A percentile compares a stretch with the other conserved stretches of the same genome.
Conservation (phyloP, 139 green algal species). For the Micractinium sp. region DNA sequence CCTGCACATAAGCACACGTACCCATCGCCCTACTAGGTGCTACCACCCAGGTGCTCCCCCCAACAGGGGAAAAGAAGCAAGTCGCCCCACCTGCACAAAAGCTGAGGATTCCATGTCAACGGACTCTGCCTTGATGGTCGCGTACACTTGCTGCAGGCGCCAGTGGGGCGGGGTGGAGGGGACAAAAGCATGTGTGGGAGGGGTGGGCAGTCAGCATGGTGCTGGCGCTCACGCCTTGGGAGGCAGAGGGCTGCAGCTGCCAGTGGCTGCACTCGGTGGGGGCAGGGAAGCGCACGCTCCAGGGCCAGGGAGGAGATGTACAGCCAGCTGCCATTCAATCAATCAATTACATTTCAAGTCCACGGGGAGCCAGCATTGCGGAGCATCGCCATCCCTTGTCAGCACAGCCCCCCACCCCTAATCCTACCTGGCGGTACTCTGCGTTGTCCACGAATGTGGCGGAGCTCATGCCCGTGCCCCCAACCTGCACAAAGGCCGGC, state of each 20-base stretch:
- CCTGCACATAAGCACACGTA: not conserved
- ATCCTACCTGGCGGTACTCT: not conserved
- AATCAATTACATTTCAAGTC: not conserved
- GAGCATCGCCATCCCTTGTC: too few relatives aligned
- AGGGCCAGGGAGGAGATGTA: too few relatives aligned
- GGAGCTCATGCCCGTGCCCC: not conserved
- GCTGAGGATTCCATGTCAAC: not conserved
- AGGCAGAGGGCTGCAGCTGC: too few relatives aligned
- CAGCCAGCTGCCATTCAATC: too few relatives aligned
- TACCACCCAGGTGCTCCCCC: too few relatives aligned
- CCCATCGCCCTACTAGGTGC: too few relatives aligned
- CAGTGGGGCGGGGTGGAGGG: not conserved
- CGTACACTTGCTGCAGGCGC: not conserved
- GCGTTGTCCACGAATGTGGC: conserved; percentile 14
- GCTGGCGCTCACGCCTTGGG: too few relatives aligned
- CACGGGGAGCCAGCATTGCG: too few relatives aligned
- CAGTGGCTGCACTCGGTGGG: too few relatives aligned
- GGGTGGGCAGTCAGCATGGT: too few relatives aligned
- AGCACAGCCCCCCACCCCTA: not conserved
- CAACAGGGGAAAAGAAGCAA: not conserved
- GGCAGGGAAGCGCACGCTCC: too few relatives aligned
- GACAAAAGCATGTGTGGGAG: too few relatives aligned
- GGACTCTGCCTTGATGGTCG: not conserved
- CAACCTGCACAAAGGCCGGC: not conserved
- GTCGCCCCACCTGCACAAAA: not conserved